Evolutionary conservation across 495 filamentous ascomycete species (phyloP).

Genomic region (Penicillium crystallinum): DNA sequence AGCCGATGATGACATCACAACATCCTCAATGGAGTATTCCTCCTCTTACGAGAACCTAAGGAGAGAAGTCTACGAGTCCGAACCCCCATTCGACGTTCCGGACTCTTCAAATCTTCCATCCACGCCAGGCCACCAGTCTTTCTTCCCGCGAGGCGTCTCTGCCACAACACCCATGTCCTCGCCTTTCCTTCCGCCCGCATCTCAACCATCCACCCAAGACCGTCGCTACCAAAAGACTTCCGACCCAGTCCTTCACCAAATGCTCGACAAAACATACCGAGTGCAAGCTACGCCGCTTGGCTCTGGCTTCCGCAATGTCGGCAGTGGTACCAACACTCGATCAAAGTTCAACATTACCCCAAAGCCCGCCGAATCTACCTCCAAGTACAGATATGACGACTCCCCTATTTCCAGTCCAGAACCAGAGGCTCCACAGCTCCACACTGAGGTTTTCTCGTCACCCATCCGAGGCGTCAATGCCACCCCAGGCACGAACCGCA

Average conservation of each 20-base stretch:
- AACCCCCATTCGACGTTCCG: constrained; percentile 33
- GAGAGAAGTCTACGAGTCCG: constrained; percentile 24
- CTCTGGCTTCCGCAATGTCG: constrained; percentile 27
- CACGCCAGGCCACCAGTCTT: constrained; percentile 33
- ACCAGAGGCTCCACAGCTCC: constrained; percentile 72
- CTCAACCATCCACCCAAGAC: constrained; percentile 31
- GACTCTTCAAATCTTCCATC: constrained; percentile 41
- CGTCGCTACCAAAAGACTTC: constrained; percentile 33
- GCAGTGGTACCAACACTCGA: constrained; percentile 20
- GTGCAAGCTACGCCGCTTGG: constrained; percentile 84
- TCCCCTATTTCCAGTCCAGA: constrained; percentile 74
- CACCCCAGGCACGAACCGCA: constrained; percentile 36
- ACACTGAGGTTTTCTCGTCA: constrained; percentile 81
- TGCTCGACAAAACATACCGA: constrained; percentile 91
- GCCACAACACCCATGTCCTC: constrained; percentile 37
- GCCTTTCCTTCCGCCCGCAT: constrained; percentile 47
- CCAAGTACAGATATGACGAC: constrained; percentile 33
- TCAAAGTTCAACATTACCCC: constrained; percentile 37
- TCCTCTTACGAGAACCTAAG: constrained; percentile 30
- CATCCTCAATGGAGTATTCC: constrained; percentile 52
- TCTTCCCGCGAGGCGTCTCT: constrained; percentile 27
- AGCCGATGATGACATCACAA: constrained; percentile 51
- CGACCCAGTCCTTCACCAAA: constrained; percentile 77
- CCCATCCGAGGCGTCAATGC: constrained; percentile 41
- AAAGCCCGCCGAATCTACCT: constrained; percentile 23